phyloP scores from a whole-genome alignment of 257 asterid genomes.

The Solanum acaule region DNA sequence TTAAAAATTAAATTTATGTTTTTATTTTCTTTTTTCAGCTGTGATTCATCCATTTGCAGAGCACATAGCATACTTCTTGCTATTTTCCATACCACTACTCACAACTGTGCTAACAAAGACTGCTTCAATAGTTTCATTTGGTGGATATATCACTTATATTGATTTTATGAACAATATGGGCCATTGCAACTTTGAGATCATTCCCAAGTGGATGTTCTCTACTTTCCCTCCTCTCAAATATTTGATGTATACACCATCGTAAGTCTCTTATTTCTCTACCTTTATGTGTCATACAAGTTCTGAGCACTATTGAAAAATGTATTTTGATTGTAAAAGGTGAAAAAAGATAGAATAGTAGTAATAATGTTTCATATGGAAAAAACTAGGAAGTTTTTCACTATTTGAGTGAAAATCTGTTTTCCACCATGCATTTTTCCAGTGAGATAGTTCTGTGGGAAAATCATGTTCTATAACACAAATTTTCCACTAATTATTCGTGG shows the following conservation, averaged over 20 bases:
- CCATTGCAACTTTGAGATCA: constrained; percentile 21
- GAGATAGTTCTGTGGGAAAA: background rate
- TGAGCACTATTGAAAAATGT: too few species aligned
- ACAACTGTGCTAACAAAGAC: constrained; percentile 6
- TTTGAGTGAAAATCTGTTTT: too few species aligned
- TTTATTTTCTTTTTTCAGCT: constrained; percentile 2
- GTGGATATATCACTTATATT: constrained; percentile 11
- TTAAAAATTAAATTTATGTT: background rate
- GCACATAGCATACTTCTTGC: constrained; percentile 13
- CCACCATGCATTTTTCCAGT: background rate
- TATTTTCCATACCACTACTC: constrained; percentile 14
- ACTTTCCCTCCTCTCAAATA: constrained; percentile 21
- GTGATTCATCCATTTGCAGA: constrained; percentile 31
- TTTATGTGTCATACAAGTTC: too few species aligned
- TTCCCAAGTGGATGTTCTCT: constrained; percentile 13
- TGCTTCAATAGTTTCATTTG: background rate
- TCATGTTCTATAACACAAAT: too few species aligned
- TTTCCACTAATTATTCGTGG: background rate
- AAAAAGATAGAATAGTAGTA: too few species aligned
- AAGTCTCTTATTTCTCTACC: background rate
- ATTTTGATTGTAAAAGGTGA: too few species aligned
- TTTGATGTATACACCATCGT: constrained; percentile 27
- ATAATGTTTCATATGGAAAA: too few species aligned
- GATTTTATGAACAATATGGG: constrained; percentile 29
- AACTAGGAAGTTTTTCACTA: too few species aligned